These are phyloP conservation scores for Halophytophthora batemanensis DNA, from an alignment of 352 stramenopile species.

Conservation along the genomic window DNA sequence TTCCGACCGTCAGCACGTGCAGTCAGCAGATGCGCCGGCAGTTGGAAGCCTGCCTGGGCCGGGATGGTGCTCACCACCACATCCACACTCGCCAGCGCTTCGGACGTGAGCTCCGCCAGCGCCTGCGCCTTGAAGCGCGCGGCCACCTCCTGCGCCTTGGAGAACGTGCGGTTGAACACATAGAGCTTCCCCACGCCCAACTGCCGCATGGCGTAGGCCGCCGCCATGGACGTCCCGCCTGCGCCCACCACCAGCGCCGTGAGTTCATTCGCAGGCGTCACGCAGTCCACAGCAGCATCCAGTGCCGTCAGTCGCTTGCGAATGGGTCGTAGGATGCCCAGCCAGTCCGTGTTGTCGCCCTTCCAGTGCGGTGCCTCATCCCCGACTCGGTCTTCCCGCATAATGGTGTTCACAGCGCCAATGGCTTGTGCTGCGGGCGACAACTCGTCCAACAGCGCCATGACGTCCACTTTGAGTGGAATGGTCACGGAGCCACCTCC, in stretches of 20 bases:
- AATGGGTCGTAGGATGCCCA: conserved; percentile 95
- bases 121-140: conserved; percentile 83
- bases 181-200: conserved; percentile 83
- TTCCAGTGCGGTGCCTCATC: conserved; percentile 37
- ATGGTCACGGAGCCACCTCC: conserved; percentile 97
- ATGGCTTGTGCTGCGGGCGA: conserved; percentile 93
- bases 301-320: conserved; percentile 41
- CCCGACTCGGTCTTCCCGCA: conserved; percentile 58
- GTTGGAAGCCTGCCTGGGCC: conserved; percentile 75
- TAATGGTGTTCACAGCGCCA: conserved; percentile 98
- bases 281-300: not conserved
- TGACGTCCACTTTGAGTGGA: conserved; percentile 96
- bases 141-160: conserved; percentile 90
- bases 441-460: conserved; percentile 92
- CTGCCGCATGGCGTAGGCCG: conserved; percentile 91
- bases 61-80: conserved; percentile 97
- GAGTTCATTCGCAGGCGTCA: conserved; percentile 21
- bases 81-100: conserved; percentile 57
- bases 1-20: conserved; percentile 22
- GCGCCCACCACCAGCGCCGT: conserved; percentile 87
- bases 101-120: conserved; percentile 47
- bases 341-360: conserved; percentile 99
- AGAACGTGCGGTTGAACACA: conserved; percentile 95
- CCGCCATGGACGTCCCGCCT: conserved; percentile 94
- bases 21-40: conserved; percentile 68